These are phyloP conservation scores for Botrytis tulipae DNA, from an alignment of 2,329 filamentous ascomycete genomes.

Conservation along the genomic window DNA sequence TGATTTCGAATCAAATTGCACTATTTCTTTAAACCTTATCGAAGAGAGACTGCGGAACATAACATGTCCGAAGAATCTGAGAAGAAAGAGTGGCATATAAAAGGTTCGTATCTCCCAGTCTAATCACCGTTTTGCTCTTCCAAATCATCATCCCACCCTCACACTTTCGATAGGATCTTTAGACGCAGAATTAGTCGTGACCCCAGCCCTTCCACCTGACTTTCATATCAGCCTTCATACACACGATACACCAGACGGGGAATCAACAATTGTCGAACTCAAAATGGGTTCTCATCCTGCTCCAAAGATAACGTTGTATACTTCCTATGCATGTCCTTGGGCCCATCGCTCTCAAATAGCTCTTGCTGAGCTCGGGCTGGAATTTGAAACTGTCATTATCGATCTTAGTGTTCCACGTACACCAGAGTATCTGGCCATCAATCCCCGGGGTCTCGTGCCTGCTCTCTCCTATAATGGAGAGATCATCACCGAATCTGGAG, in stretches of 20 bases:
- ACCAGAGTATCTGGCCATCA: constrained; percentile 71
- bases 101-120: constrained; percentile 11
- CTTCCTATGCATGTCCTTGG: constrained; percentile 57
- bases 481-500: constrained; percentile 70
- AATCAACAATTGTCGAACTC: constrained; percentile 20
- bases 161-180: constrained; percentile 18
- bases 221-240: constrained; percentile 19
- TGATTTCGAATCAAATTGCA: constrained; percentile 15
- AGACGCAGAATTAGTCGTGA: constrained; percentile 21
- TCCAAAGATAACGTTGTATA: constrained; percentile 26
- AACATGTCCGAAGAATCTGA: constrained; percentile 21
- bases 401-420: constrained; percentile 68
- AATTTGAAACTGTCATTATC: constrained; percentile 70
- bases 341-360: constrained; percentile 75
- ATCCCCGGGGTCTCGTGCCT: constrained; percentile 77
- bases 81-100: constrained; percentile 21
- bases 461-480: constrained; percentile 63
- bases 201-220: constrained; percentile 18
- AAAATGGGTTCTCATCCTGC: constrained; percentile 22
- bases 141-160: not conserved
- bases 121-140: not conserved
- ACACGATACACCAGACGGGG: constrained; percentile 17
- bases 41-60: constrained; percentile 6
- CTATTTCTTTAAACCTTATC: not conserved
- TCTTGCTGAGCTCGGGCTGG: constrained; percentile 62